Percentiles rank a stretch among this genome's conserved stretches.
Conservation (phyloP, 805 yeast genomes). For the Lipomyces chichibuensis region DNA sequence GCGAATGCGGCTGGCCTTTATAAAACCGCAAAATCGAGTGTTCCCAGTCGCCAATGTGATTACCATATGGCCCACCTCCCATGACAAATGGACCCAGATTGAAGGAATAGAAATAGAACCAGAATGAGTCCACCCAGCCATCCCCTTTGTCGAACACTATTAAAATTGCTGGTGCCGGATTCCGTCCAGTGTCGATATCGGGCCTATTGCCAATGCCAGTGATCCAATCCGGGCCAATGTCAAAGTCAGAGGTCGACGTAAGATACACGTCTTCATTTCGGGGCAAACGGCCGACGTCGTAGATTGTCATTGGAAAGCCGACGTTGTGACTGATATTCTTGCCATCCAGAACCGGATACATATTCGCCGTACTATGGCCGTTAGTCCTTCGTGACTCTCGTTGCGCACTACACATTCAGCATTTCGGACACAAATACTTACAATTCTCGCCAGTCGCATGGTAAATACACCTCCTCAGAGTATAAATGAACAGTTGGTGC, state of each 20-base stretch:
- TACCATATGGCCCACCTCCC: slow-evolving; percentile 97
- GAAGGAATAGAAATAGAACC: slow-evolving; percentile 95
- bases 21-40: slow-evolving; percentile 85
- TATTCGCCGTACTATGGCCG: slow-evolving; percentile 37
- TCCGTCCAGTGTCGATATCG: slow-evolving; percentile 67
- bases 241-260: slow-evolving; percentile 72
- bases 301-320: slow-evolving; percentile 37
- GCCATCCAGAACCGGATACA: slow-evolving; percentile 39
- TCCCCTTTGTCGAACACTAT: slow-evolving; percentile 90
- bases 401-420: slow-evolving; percentile 53
- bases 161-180: slow-evolving; percentile 78
- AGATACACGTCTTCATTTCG: slow-evolving; percentile 53
- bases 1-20: slow-evolving; percentile 74
- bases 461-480: slow-evolving; percentile 84
- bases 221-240: slow-evolving; percentile 77
- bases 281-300: slow-evolving; percentile 44
- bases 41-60: slow-evolving; percentile 98
- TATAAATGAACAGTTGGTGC: slow-evolving; percentile 81
- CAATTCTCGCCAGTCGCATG: slow-evolving; percentile 70
- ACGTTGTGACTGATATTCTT: slow-evolving; percentile 40
- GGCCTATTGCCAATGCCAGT: slow-evolving; percentile 75
- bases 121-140: slow-evolving; percentile 92
- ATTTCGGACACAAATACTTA: slow-evolving; percentile 50
- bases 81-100: slow-evolving; percentile 94
- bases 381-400: slow-evolving; percentile 50